phyloP scores from a whole-genome alignment of 2,329 filamentous ascomycete genomes.

The Rutstroemia sp. region DNA sequence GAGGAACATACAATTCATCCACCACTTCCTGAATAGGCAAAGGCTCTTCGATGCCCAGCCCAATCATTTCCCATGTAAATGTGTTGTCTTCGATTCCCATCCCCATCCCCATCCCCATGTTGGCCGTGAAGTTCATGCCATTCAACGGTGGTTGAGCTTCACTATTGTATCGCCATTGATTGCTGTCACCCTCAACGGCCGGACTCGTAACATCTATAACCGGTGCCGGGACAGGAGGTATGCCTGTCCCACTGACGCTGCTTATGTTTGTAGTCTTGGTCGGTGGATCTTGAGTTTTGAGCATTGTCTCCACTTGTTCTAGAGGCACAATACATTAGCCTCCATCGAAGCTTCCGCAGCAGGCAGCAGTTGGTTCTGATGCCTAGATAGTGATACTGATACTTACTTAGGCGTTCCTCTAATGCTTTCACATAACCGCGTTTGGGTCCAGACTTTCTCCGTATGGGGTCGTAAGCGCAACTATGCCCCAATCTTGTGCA shows the following conservation, averaged over 20 bases:
- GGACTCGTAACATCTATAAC: slow-evolving; percentile 40
- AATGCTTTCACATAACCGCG: slow-evolving; percentile 63
- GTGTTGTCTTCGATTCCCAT: slow-evolving; percentile 45
- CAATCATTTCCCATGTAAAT: slow-evolving; percentile 78
- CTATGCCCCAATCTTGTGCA: slow-evolving; percentile 58
- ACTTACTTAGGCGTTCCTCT: slow-evolving; percentile 83
- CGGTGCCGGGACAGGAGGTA: slow-evolving; percentile 24
- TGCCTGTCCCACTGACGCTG: slow-evolving; percentile 18
- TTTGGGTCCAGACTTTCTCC: slow-evolving; percentile 66
- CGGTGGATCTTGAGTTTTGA: slow-evolving; percentile 67
- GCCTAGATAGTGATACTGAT: slow-evolving; percentile 22
- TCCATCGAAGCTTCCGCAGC: slow-evolving; percentile 8
- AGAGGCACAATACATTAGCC: slow-evolving; percentile 7
- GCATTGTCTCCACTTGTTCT: slow-evolving; percentile 89
- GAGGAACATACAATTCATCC: slow-evolving; percentile 64
- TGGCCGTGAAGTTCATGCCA: slow-evolving; percentile 49
- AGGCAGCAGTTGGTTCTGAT: background rate
- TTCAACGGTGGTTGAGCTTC: slow-evolving; percentile 46
- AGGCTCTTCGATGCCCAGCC: slow-evolving; percentile 61
- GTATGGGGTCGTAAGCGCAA: slow-evolving; percentile 61
- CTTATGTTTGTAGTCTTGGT: slow-evolving; percentile 14
- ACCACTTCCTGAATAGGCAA: slow-evolving; percentile 60
- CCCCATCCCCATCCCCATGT: slow-evolving; percentile 36
- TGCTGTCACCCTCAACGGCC: slow-evolving; percentile 43
- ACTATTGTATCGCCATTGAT: slow-evolving; percentile 46